Base-by-base conservation (phyloP, 2,329 filamentous ascomycete species). In the Pestalotiopsis sp. region DNA sequence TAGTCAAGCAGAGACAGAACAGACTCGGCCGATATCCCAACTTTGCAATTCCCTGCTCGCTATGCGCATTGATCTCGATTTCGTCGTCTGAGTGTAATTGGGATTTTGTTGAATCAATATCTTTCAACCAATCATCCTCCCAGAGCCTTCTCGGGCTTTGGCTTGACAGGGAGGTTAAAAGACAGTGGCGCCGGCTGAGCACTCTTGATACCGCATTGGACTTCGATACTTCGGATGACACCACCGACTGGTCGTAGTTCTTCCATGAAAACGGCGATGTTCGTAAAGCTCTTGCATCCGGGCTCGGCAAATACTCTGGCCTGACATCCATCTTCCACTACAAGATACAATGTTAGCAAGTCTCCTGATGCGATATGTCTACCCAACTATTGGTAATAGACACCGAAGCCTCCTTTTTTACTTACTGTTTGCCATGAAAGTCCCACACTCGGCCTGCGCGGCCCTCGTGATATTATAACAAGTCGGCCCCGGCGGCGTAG, bases 251-350 rank as follows among this genome's bases (percentile, higher is more conserved):
- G 72, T 61, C 75, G 72, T 11, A 72, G 58, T 70, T 81, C 79
- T 2, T 77, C 77, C 41, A 77, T 74, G 64, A 82, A 82, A 2
- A 82, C 80, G 12, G 78, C 80, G 20, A 80, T 71, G 64, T 82
- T 82, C 6, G 76, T 67, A 49, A 79, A 82, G 41, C 70, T 75
- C 20, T 70, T 62, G 66, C 80, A 82, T 23, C 74, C 73, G 1
- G 72, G 73, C 69, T 82, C 79, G 31, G 72, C 75, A 66, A 81
- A 82, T 23, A 82, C 68, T 13, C 76, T 73, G 17, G 79, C 80
- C 73, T 80, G 72, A 68, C 80, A 82, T 1, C 80, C 80, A 68
- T 80, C 79, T 25, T 73, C 76, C 71, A 80, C 45, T 52, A 52
- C 4, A 20, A 5, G n/a, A 12, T 31, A 5, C 45, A 4, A 5